phyloP scores from a whole-genome alignment of 176 grass and related monocot genomes.

The Avena eriantha region DNA sequence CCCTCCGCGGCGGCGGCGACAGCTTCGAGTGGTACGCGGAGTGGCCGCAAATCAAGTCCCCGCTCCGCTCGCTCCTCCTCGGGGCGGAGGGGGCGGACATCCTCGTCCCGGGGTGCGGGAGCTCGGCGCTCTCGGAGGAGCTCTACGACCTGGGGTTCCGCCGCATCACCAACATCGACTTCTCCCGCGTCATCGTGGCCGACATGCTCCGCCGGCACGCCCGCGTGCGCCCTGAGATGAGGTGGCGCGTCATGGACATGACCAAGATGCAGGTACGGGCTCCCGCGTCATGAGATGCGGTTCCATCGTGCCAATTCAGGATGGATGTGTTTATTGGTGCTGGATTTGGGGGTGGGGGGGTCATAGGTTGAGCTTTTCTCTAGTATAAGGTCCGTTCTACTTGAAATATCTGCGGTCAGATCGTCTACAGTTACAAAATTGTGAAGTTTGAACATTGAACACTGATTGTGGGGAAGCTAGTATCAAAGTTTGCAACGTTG shows the following conservation, averaged over 20 bases:
- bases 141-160: constrained; percentile 85
- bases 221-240: constrained; percentile 83
- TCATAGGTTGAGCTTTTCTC: background rate
- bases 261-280: constrained; percentile 73
- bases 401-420: background rate
- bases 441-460: constrained; percentile 7
- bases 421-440: background rate
- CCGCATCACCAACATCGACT: constrained; percentile 88
- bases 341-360: too few relatives aligned
- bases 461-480: constrained; percentile 3
- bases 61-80: constrained; percentile 63
- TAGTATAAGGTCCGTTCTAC: background rate
- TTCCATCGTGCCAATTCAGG: background rate
- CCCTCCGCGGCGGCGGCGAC: constrained; percentile 79
- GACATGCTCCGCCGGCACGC: constrained; percentile 88
- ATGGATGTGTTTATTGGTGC: background rate
- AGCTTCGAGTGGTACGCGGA: constrained; percentile 97
- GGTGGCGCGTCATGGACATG: constrained; percentile 98
- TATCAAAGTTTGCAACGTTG: background rate
- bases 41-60: constrained; percentile 67
- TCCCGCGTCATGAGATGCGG: background rate
- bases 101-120: constrained; percentile 89
- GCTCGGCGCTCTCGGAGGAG: constrained; percentile 75
- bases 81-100: constrained; percentile 51
- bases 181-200: constrained; percentile 82